These are phyloP conservation scores for Scedosporium boydii DNA, from an alignment of 2,329 filamentous ascomycete species.

Conservation along the genomic window DNA sequence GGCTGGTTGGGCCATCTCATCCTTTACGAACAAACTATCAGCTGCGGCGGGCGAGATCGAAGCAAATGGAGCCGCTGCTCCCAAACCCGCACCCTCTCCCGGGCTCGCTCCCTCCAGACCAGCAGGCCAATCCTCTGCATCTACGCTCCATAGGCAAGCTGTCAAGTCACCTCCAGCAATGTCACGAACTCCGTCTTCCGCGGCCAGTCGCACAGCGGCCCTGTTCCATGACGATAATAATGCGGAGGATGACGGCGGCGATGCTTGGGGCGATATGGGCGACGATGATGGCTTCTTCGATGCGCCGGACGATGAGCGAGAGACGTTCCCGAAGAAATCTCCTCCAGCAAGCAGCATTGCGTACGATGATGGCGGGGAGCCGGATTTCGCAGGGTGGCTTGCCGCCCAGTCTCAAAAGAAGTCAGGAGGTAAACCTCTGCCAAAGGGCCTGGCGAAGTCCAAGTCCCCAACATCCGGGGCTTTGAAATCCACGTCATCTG, in stretches of 20 bases:
- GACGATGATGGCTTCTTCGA: constrained; percentile 28
- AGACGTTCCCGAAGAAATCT: constrained; percentile 23
- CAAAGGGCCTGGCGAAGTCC: constrained; percentile 64
- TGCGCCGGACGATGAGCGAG: constrained; percentile 27
- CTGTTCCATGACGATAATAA: constrained; percentile 48
- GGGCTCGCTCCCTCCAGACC: constrained; percentile 29
- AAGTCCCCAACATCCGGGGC: not conserved
- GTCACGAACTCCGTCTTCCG: constrained; percentile 39
- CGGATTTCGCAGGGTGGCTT: constrained; percentile 92
- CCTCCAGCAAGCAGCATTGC: constrained; percentile 7
- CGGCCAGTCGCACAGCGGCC: constrained; percentile 31
- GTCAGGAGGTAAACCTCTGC: constrained; percentile 54
- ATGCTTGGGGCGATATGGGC: constrained; percentile 68
- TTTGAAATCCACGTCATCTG: constrained; percentile 31
- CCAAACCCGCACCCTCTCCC: constrained; percentile 29
- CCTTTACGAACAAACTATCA: constrained; percentile 90
- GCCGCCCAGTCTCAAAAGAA: constrained; percentile 78
- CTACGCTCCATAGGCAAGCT: constrained; percentile 50
- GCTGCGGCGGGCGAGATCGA: constrained; percentile 77
- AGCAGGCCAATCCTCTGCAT: constrained; percentile 40
- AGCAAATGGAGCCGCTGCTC: constrained; percentile 31
- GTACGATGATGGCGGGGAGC: constrained; percentile 67
- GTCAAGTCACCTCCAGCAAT: constrained; percentile 37
- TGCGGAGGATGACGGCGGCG: constrained; percentile 52
- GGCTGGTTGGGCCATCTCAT: constrained; percentile 97